phyloP scores from a whole-genome alignment of 768 basidiomycete genomes.

The Lyophyllum semitale region DNA sequence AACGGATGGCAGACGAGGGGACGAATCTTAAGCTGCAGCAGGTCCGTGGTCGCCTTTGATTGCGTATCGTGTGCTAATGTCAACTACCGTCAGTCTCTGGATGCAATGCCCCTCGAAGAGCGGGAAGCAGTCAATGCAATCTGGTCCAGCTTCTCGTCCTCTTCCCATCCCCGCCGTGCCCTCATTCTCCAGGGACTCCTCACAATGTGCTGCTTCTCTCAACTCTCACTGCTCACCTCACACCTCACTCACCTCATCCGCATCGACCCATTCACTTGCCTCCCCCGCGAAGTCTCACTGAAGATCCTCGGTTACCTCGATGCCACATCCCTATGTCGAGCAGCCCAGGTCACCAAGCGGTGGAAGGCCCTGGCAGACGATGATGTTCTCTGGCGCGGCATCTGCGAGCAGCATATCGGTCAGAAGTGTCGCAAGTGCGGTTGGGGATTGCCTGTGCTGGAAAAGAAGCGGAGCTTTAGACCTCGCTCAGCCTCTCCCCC shows the following conservation, averaged over 20 bases:
- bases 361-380: slow-evolving; percentile 95
- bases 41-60: slow-evolving; percentile 44
- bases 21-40: slow-evolving; percentile 90
- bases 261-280: slow-evolving; percentile 89
- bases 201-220: slow-evolving; percentile 99
- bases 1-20: slow-evolving; percentile 95
- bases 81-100: slow-evolving; percentile 69
- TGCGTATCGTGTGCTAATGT: not conserved
- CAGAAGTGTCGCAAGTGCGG: slow-evolving; percentile 96
- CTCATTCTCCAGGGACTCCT: slow-evolving; percentile 95
- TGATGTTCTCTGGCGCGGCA: slow-evolving; percentile 91
- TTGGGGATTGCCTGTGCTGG: slow-evolving; percentile 93
- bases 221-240: slow-evolving; percentile 93
- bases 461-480: slow-evolving; percentile 61
- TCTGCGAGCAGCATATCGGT: slow-evolving; percentile 98
- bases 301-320: slow-evolving; percentile 89
- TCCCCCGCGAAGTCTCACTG: slow-evolving; percentile 89
- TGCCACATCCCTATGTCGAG: slow-evolving; percentile 89
- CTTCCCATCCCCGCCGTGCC: slow-evolving; percentile 85
- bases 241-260: slow-evolving; percentile 91
- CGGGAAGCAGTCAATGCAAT: slow-evolving; percentile 86
- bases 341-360: slow-evolving; percentile 82
- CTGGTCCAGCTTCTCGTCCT: slow-evolving; percentile 97
- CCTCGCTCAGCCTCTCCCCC: slow-evolving; percentile 29
- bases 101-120: slow-evolving; percentile 83